These are phyloP conservation scores for Trichoderma oligosporum DNA, from an alignment of 2,329 filamentous ascomycete genomes.

Conservation along the genomic window DNA sequence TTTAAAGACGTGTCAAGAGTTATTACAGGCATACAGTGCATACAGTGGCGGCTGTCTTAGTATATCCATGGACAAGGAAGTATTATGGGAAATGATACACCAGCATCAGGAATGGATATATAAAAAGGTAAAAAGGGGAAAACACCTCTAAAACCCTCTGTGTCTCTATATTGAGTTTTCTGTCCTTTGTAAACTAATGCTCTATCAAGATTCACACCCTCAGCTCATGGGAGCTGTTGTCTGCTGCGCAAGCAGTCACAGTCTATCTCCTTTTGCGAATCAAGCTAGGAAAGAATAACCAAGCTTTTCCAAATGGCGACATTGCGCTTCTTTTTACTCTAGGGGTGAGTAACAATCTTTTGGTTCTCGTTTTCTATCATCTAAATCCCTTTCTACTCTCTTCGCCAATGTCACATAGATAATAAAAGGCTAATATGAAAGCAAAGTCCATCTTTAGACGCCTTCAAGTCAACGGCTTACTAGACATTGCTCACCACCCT, in stretches of 20 bases:
- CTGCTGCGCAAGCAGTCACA: background rate
- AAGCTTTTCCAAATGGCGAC: slow-evolving; percentile 4
- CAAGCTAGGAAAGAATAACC: background rate
- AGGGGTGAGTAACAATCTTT: background rate
- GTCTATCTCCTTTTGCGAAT: slow-evolving; percentile 8
- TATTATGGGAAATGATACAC: slow-evolving; percentile 9
- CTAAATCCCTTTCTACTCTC: background rate
- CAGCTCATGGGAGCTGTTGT: slow-evolving; percentile 1
- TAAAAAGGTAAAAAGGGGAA: background rate
- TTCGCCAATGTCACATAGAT: no score
- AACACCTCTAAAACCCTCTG: background rate
- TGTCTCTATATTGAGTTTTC: background rate
- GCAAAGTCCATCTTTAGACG: background rate
- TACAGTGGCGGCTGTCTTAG: background rate
- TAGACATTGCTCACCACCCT: background rate
- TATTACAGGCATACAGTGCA: background rate
- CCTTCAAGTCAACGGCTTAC: background rate
- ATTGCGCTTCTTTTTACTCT: slow-evolving; percentile 16
- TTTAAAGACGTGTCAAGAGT: slow-evolving; percentile 1
- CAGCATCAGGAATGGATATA: slow-evolving; percentile 18
- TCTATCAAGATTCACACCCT: background rate
- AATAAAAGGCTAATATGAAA: background rate
- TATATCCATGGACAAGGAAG: background rate
- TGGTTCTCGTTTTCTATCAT: background rate
- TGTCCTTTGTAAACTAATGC: background rate